phyloP scores from a whole-genome alignment of 768 basidiomycete species.

The Ramaria rubella region DNA sequence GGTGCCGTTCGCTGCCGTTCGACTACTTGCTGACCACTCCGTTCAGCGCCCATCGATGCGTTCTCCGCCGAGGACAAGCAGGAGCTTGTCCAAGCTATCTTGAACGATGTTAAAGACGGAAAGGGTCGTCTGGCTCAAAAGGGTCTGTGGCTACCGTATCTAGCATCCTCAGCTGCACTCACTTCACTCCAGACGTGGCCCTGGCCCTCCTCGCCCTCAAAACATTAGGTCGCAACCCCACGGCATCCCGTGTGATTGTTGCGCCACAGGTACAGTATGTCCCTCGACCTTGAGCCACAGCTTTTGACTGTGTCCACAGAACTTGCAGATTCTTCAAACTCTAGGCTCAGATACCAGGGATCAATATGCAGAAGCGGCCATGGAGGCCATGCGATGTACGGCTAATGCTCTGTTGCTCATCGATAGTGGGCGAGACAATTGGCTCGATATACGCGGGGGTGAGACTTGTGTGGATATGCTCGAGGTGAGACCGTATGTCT shows the following conservation, averaged over 20 bases:
- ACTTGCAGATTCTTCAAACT: conserved; percentile 50
- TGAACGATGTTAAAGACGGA: conserved; percentile 49
- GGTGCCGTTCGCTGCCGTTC: conserved; percentile 2
- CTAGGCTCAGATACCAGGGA: conserved; percentile 44
- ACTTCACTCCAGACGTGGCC: conserved; percentile 47
- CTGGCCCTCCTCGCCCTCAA: conserved; percentile 68
- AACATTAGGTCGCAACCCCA: conserved; percentile 61
- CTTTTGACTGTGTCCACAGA: conserved; percentile 21
- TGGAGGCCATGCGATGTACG: conserved; percentile 67
- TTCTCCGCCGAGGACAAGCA: conserved; percentile 43
- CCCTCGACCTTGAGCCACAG: conserved; percentile 9
- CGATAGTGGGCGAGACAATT: conserved; percentile 51
- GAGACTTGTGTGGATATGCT: conserved; percentile 48
- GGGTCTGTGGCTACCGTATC: conserved; percentile 35
- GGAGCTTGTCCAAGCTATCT: conserved; percentile 49
- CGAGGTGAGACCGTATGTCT: conserved; percentile 46
- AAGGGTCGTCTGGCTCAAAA: conserved; percentile 38
- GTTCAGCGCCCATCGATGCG: conserved; percentile 40
- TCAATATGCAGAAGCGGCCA: conserved; percentile 50
- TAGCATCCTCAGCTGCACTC: conserved; percentile 9
- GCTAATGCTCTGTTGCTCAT: conserved; percentile 75
- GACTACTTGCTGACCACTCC: neutral
- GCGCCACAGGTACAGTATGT: conserved; percentile 29
- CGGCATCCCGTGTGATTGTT: conserved; percentile 59
- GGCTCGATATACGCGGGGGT: conserved; percentile 63